phyloP scores from a whole-genome alignment of 176 grass and related monocot genomes.

The Pontederia paniculata region DNA sequence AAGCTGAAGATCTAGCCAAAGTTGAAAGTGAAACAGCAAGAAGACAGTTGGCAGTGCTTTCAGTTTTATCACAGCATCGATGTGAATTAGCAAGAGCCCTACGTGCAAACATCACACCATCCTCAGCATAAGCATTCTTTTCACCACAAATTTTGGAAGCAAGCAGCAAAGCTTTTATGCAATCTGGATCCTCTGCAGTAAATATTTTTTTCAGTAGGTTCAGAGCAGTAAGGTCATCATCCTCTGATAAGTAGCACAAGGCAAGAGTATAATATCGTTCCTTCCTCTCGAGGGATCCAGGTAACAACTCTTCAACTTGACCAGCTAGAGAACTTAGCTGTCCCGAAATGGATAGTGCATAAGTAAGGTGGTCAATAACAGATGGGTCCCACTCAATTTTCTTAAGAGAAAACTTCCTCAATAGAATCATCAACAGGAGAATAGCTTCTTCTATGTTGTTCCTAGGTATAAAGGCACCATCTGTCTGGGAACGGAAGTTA shows the following conservation, averaged over 20 bases:
- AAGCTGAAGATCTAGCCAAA: conserved; percentile 55
- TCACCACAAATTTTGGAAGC: conserved; percentile 64
- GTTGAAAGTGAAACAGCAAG: conserved; percentile 68
- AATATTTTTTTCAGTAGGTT: conserved; percentile 57
- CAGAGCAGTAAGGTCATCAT: conserved; percentile 61
- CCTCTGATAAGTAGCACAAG: conserved; percentile 84
- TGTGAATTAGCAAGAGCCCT: conserved; percentile 45
- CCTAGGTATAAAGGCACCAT: conserved; percentile 70
- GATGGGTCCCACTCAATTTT: conserved; percentile 62
- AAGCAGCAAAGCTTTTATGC: conserved; percentile 59
- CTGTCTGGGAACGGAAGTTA: conserved; percentile 79
- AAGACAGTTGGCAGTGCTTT: conserved; percentile 43
- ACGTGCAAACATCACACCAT: conserved; percentile 51
- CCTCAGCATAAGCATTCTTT: conserved; percentile 38
- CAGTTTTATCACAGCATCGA: conserved; percentile 36
- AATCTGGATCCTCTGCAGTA: conserved; percentile 53
- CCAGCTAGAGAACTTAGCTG: conserved; percentile 47
- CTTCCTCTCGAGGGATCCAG: conserved; percentile 47
- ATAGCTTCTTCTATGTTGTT: conserved; percentile 94
- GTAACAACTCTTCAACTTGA: conserved; percentile 70
- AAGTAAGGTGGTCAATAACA: conserved; percentile 71
- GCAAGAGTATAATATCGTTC: conserved; percentile 70
- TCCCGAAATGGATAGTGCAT: conserved; percentile 73
- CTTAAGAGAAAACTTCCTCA: conserved; percentile 77
- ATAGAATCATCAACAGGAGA: conserved; percentile 80